Base-by-base conservation (phyloP, 2,329 filamentous ascomycete genomes). In the Aspergillus hiratsukae region DNA sequence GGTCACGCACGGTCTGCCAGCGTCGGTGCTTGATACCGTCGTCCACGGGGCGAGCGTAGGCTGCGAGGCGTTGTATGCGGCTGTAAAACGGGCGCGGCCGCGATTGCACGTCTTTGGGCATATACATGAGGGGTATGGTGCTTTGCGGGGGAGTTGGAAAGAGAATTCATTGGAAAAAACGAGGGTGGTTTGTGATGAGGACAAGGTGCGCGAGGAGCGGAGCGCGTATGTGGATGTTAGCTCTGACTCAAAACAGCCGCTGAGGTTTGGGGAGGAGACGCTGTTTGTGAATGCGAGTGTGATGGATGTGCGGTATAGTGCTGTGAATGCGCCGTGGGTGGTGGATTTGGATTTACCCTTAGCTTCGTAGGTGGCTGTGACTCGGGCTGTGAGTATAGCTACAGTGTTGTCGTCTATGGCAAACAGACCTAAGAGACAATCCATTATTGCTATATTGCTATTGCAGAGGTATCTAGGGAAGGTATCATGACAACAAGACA, bases 201-300 rank as follows among this genome's bases (percentile, higher is more conserved):
- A 71, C 52, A 66, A 63, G 9, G 66, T 69, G 54, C 49, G 73
- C 27, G 64, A 71, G 49, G 61, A 72, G 27, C 62, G 71, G 10
- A 65, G 67, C 28, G 72, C 64, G 6, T 69, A 67, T 55, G 63
- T 70, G 28, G 69, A 78, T 69, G 59, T 72, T 10, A 75, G 70
- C 37, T 57, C 45, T 9, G 59, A 58, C 21, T 63, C 63, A 59
- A 64, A 41, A 40, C 62, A 17, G 56, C 67, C 57, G 37, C 58
- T 83, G 54, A 61, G 64, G 49, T 70, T 73, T 52, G 81, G 81
- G 0, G 67, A 76, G 54, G 80, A 84, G 67, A 84, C 82, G 3
- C 56, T 84, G 41, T 80, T 85, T 69, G 75, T 85, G 10, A 85
- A 86, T 70, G 82, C 82, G 2, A 80, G 81, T 62, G 80, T 85